Evolutionary conservation across 257 asterid species (phyloP), one percentile per base, ranked within the genome.

Genomic region (Agastache rugosa): DNA sequence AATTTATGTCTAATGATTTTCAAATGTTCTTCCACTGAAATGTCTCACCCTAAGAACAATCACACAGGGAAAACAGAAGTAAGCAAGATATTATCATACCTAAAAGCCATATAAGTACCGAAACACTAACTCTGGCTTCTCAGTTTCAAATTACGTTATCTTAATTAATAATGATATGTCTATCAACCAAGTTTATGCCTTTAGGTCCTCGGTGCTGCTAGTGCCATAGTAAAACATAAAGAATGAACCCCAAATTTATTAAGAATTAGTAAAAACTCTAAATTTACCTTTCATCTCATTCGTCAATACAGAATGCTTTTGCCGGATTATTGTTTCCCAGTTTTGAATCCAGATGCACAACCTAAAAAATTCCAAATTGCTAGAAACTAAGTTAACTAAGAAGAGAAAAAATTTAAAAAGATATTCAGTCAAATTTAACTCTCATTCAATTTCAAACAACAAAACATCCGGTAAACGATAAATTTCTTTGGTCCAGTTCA

Each of bases 341-440:
- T 0, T 19, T 56, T 54, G 51, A 56, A 42, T 50, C 41, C 73
- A 58, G 31, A 42, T 54, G 73, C 64, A 37, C 34, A 59, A 25
- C 60, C 61, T 37, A 64, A 74, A 27, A 60, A 74, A 39, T 11
- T n/a, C 61, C 8, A 53, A 53, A 39, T 7, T 34, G 66, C 42
- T n/a, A 50, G 51, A 35, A 55, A 75, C 53, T 31, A 31, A 73
- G 37, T 35, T 23, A 22, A 71, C 12, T 22, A 14, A 39, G 23
- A 37, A 15, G 31, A 48, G 2, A 20, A 47, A 27, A 44, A 11
- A 39, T 65, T 16, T 15, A 48, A 27, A 29, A 44, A 44, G 50
- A 44, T 44, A 3, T 0, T 48, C 0, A 29, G 15, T 15, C 11
- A 22, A 31, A 6, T 15, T 0, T 14, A 22, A 22, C 23, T 22